Percentiles rank a stretch among this genome's conserved stretches.
Conservation (phyloP, 1,139 yeast genomes). For the Ogataea hybrid region DNA sequence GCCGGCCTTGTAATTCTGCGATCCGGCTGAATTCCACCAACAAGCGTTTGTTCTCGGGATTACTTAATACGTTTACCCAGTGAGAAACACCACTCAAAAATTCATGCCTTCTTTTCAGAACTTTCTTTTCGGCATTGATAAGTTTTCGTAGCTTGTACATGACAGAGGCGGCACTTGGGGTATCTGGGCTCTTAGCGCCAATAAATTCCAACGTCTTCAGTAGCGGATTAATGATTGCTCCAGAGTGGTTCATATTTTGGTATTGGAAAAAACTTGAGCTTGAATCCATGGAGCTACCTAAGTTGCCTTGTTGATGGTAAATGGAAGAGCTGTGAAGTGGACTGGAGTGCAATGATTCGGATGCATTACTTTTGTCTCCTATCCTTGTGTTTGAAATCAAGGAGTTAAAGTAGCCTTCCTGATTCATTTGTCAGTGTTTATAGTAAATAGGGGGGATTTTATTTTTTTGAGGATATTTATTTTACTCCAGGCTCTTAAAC, state of each 20-base stretch:
- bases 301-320: constrained; percentile 14
- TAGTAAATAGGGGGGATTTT: not conserved
- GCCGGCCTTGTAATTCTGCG: constrained; percentile 37
- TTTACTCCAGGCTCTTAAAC: not conserved
- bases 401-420: constrained; percentile 17
- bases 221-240: constrained; percentile 20
- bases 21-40: constrained; percentile 41
- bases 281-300: constrained; percentile 15
- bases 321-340: constrained; percentile 20
- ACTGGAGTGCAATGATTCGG: constrained; percentile 20
- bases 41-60: constrained; percentile 39
- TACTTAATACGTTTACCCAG: constrained; percentile 45
- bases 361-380: constrained; percentile 11
- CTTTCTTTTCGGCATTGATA: constrained; percentile 37
- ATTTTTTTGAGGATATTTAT: constrained; percentile 1
- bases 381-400: constrained; percentile 13
- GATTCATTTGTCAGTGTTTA: constrained; percentile 5
- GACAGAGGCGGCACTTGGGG: constrained; percentile 26
- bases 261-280: constrained; percentile 22
- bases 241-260: constrained; percentile 14
- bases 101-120: constrained; percentile 36
- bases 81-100: constrained; percentile 38
- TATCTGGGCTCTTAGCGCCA: constrained; percentile 27
- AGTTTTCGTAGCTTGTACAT: constrained; percentile 34
- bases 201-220: constrained; percentile 23